Base-by-base conservation (phyloP, 352 stramenopile species). In the Phytophthora pseudosyringae region DNA sequence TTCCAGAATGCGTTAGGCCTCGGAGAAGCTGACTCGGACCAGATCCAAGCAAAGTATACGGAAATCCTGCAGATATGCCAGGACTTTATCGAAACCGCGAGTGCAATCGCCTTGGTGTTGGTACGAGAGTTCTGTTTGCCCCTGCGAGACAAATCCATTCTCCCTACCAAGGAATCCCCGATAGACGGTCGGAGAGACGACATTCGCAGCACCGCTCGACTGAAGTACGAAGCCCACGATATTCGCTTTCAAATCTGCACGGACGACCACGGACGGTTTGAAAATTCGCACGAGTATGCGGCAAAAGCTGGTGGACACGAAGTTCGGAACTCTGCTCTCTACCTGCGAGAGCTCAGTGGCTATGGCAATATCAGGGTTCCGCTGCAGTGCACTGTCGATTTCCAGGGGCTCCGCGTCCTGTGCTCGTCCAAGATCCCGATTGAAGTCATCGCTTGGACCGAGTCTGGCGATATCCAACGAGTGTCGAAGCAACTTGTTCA, bases 231-330 rank as follows among this genome's bases (percentile, higher is more conserved):
- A 57, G 84, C 77, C 0, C 86, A 96, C 54, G 90, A 93, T 36
- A 97, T 98, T 16, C 64, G 89, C 4, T 98, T 98, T 67, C 88
- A 97, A 68, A 68, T 98, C 13, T 93, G 80, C 49, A 88, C 79
- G 2, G 93, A 98, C 43, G 91, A 98, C 50, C 87, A 98, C 60
- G 93, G 93, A 15, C 74, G 94, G 3, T 98, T 90, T 54, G 93
- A 98, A 52, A 79, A 89, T 7, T 96, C 81, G 0, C 88, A 98
- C 53, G 94, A 98, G 51, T 78, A 80, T 39, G 81, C 93, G 3
- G 86, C 88, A 13, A 98, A 98, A 71, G 86, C 73, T 12, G 89
- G 76, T 1, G 86, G 84, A 29, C 78, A 97, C 28, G 87, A 97
- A 56, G 69, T 94, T 3, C 68, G 90, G 29, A 91, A 96, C 47